Conservation (phyloP, 169 alveolate species). For the Plasmodium fragile region DNA sequence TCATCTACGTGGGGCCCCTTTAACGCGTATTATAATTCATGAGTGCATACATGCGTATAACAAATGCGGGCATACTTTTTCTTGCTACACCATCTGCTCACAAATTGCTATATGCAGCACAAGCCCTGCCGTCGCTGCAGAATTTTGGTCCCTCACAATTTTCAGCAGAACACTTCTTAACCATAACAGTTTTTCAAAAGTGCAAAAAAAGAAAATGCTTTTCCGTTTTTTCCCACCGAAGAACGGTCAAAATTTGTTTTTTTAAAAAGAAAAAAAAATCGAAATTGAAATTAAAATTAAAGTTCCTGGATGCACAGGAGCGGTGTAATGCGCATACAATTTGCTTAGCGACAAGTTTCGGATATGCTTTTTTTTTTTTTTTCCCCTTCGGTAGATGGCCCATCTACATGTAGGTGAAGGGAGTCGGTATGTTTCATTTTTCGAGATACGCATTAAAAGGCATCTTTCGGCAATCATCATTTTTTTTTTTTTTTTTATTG, state of each 20-base stretch:
- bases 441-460: neutral
- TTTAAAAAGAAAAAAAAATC: neutral
- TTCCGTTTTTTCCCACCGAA: neutral
- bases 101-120: neutral
- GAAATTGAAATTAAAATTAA: too few species aligned
- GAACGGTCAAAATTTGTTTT: neutral
- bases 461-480: neutral
- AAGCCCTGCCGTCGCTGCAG: neutral
- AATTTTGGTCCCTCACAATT: neutral
- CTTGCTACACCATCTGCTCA: neutral
- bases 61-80: neutral
- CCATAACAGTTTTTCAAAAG: neutral
- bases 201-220: neutral
- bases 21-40: neutral
- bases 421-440: neutral
- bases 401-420: neutral
- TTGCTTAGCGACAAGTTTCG: neutral
- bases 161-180: neutral
- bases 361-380: neutral
- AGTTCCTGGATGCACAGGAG: neutral
- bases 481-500: neutral
- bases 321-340: neutral
- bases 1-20: neutral
- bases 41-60: neutral
- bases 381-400: neutral